Percentiles rank a stretch among this genome's conserved stretches.
phyloP scores from a whole-genome alignment of 2,329 filamentous ascomycete genomes.

The Elsinoe fawcettii region DNA sequence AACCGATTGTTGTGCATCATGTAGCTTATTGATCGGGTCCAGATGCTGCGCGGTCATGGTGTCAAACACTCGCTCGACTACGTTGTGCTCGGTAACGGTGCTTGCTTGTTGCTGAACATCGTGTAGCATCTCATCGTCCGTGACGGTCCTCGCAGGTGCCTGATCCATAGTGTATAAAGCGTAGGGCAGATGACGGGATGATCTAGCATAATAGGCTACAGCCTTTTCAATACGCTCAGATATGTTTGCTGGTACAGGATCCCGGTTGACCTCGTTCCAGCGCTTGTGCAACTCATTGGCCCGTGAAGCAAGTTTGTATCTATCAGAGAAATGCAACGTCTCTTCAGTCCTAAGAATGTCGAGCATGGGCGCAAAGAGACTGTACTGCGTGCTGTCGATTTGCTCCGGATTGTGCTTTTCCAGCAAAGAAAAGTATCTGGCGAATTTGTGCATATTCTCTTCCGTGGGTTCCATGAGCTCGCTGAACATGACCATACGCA shows the following conservation, averaged over 20 bases:
- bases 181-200: not conserved
- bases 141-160: not conserved
- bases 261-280: not conserved
- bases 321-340: not conserved
- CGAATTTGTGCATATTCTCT: conserved; percentile 17
- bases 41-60: not conserved
- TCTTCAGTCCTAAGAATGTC: not conserved
- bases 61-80: conserved; percentile 6
- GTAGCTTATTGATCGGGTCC: not conserved
- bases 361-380: conserved; percentile 17
- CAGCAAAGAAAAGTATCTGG: conserved; percentile 13
- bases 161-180: not conserved
- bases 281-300: not conserved
- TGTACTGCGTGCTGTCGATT: conserved; percentile 15
- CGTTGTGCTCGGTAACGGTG: conserved; percentile 20
- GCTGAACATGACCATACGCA: conserved; percentile 16
- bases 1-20: not conserved
- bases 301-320: not conserved
- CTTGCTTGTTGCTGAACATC: conserved; percentile 19
- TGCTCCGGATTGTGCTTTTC: conserved; percentile 6
- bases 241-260: not conserved
- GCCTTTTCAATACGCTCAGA: not conserved
- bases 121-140: conserved; percentile 7
- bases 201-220: not conserved
- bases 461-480: conserved; percentile 16